Evolutionary conservation across 495 filamentous ascomycete genomes (phyloP).

Genomic region (Aspergillus bridgeri): DNA sequence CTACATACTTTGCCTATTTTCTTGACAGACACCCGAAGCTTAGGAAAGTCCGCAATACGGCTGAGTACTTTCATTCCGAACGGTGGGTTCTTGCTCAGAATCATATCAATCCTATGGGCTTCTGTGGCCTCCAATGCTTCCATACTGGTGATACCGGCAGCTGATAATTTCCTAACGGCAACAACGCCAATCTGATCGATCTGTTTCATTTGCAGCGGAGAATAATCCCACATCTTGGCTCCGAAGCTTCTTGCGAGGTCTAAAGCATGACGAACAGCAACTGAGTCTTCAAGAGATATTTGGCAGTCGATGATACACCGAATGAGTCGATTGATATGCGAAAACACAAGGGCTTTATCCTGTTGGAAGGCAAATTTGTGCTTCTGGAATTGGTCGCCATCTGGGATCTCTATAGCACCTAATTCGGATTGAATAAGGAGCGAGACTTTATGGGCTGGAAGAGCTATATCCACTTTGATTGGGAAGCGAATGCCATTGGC

Average conservation of each 20-base stretch:
- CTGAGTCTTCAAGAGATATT: conserved; percentile 61
- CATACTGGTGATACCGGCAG: conserved; percentile 66
- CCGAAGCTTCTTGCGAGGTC: conserved; percentile 75
- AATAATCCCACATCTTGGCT: conserved; percentile 83
- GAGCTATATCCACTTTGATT: conserved; percentile 70
- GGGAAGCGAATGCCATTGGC: conserved; percentile 68
- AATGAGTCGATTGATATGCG: conserved; percentile 68
- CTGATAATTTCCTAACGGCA: conserved; percentile 71
- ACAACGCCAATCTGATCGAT: conserved; percentile 78
- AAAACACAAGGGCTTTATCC: conserved; percentile 72
- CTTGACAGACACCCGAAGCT: conserved; percentile 58
- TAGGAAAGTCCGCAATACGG: conserved; percentile 68
- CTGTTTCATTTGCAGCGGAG: conserved; percentile 80
- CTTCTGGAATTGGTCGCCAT: conserved; percentile 57
- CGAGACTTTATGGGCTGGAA: conserved; percentile 79
- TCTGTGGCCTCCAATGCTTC: conserved; percentile 67
- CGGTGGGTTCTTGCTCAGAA: conserved; percentile 75
- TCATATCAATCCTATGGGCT: conserved; percentile 67
- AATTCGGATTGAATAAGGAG: conserved; percentile 81
- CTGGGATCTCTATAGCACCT: conserved; percentile 68
- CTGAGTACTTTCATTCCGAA: conserved; percentile 71
- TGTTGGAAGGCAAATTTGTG: conserved; percentile 59
- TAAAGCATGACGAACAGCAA: conserved; percentile 64
- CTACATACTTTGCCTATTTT: conserved; percentile 46
- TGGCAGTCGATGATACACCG: conserved; percentile 87